Evolutionary conservation across 345 rosid genomes (phyloP).

Genomic region (Jatropha curcas): DNA sequence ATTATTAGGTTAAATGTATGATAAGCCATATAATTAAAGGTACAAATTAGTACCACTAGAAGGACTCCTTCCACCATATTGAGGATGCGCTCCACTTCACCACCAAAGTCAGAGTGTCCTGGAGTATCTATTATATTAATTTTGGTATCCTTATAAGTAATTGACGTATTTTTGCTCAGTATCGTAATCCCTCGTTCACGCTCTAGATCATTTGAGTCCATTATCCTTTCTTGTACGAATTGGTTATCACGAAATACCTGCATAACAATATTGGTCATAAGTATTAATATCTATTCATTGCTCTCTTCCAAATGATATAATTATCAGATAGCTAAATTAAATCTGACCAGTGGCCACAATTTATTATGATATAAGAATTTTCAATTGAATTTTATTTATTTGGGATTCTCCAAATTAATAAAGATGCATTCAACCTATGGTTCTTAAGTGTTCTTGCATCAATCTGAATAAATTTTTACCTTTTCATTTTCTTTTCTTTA

Average conservation of each 20-base stretch:
- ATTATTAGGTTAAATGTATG: not conserved
- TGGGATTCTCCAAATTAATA: no score
- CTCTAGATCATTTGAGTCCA: conserved; percentile 97
- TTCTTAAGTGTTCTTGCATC: not conserved
- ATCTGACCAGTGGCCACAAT: not conserved
- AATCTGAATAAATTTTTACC: no score
- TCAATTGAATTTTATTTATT: not conserved
- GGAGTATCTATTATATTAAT: conserved; percentile 96
- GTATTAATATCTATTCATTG: not conserved
- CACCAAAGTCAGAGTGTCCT: conserved; percentile 98
- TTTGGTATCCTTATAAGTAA: conserved; percentile 79
- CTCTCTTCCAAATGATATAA: not conserved
- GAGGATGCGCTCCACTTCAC: conserved; percentile 98
- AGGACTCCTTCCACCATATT: conserved; percentile 99
- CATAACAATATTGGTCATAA: conserved; percentile 9
- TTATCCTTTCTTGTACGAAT: conserved; percentile 81
- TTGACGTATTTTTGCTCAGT: conserved; percentile 93
- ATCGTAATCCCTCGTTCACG: conserved; percentile 98
- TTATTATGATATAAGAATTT: not conserved
- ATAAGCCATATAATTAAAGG: conserved; percentile 12
- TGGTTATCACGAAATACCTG: conserved; percentile 98
- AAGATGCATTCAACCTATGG: not conserved
- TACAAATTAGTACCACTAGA: conserved; percentile 70
- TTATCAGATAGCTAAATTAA: not conserved
- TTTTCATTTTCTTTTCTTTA: no score